Percentiles rank a stretch among this genome's conserved stretches.
Evolutionary conservation across 371 early-diverging fungal genomes (phyloP).

Genomic region (Phascolomyces articulosus): DNA sequence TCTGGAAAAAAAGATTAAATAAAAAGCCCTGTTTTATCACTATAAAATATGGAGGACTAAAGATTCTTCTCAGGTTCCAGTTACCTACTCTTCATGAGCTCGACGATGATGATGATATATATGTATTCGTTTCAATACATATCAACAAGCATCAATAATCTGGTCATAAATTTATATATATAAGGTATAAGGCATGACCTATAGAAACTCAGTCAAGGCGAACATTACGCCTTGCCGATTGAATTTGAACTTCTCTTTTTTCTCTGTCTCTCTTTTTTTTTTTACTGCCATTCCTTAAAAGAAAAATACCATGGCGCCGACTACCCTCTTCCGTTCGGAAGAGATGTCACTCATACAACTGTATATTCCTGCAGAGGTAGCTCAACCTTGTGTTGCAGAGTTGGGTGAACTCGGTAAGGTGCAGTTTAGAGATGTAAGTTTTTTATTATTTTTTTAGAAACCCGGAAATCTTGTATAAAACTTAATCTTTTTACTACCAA

Average conservation of each 20-base stretch:
- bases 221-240: background rate
- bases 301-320: slow-evolving; percentile 57
- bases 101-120: too few relatives aligned
- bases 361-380: slow-evolving; percentile 95
- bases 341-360: slow-evolving; percentile 96
- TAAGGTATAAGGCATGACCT: too few relatives aligned
- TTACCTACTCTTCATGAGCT: too few relatives aligned
- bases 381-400: slow-evolving; percentile 91
- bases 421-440: slow-evolving; percentile 91
- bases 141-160: too few relatives aligned
- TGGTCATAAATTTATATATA: too few relatives aligned
- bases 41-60: background rate
- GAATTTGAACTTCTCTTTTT: background rate
- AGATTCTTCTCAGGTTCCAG: too few relatives aligned
- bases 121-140: too few relatives aligned
- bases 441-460: background rate
- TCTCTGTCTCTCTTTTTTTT: background rate
- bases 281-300: slow-evolving; percentile 4
- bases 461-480: background rate
- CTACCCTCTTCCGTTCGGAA: slow-evolving; percentile 92
- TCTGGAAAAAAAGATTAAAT: too few relatives aligned
- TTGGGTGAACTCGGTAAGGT: slow-evolving; percentile 94
- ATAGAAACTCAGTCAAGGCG: too few relatives aligned
- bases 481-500: background rate
- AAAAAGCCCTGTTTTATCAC: slow-evolving; percentile 4